Percentiles rank a stretch among this genome's conserved stretches.
phyloP scores from a whole-genome alignment of 805 yeast species.

The Scheffersomyces amazonensis region DNA sequence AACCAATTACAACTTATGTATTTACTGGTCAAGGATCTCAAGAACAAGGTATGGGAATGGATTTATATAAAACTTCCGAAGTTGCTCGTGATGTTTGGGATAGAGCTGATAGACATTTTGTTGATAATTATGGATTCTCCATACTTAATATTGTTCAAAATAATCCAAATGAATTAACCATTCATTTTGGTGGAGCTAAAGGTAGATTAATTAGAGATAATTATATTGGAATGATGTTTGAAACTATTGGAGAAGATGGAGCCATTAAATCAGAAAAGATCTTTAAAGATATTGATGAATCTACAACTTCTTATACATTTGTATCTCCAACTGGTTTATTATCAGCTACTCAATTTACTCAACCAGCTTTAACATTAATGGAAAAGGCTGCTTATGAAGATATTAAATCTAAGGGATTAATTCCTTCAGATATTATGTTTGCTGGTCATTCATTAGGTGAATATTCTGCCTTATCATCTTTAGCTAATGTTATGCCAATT shows the following conservation, averaged over 20 bases:
- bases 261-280: slow-evolving; percentile 86
- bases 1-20: slow-evolving; percentile 93
- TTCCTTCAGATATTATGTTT: slow-evolving; percentile 88
- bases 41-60: slow-evolving; percentile 99
- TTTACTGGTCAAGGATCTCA: slow-evolving; percentile 99
- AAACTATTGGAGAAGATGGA: slow-evolving; percentile 85
- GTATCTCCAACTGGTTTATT: slow-evolving; percentile 90
- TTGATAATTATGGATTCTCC: slow-evolving; percentile 94
- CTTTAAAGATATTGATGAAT: slow-evolving; percentile 84
- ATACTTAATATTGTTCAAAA: slow-evolving; percentile 91
- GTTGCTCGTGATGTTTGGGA: slow-evolving; percentile 98
- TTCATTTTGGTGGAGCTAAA: slow-evolving; percentile 96
- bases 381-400: slow-evolving; percentile 99
- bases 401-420: slow-evolving; percentile 91
- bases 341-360: slow-evolving; percentile 98
- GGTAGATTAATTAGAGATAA: slow-evolving; percentile 94
- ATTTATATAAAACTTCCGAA: slow-evolving; percentile 81
- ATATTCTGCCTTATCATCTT: slow-evolving; percentile 94
- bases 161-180: slow-evolving; percentile 93
- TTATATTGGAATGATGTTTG: slow-evolving; percentile 96
- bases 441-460: slow-evolving; percentile 99
- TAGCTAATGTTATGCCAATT: slow-evolving; percentile 98
- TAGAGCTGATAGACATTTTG: slow-evolving; percentile 91
- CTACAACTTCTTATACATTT: slow-evolving; percentile 83
- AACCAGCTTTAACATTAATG: slow-evolving; percentile 98